Base-by-base conservation (phyloP, 2,329 filamentous ascomycete genomes). In the Madurella mycetomatis region DNA sequence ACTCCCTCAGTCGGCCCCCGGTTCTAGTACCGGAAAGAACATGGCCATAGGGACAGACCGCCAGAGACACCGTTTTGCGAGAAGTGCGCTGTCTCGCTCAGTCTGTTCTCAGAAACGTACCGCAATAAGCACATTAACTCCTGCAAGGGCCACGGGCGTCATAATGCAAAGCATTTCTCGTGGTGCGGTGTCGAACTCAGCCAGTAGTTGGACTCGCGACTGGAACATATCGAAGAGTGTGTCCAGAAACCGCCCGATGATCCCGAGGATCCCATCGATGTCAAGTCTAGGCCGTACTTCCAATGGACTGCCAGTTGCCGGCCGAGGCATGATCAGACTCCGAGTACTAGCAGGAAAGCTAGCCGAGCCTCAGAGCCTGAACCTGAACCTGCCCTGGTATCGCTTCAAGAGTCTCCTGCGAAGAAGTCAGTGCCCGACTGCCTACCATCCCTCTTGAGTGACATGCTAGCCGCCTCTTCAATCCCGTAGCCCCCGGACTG, bases 121-220 rank as follows among this genome's bases (percentile, higher is more conserved):
- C 41, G 19, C 4, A 30, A n/a, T 4, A 55, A 41, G 48, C 61
- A 63, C 41, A 30, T n/a, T 0, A 30, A 31, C 4, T 48, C 51
- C 17, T 62, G 60, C 46, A 43, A 47, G n/a, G 53, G 46, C 19
- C 19, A 48, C 11, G 47, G 48, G 11, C 19, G 39, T 15, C 51
- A 56, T 19, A 44, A 40, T 15, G 56, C 37, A 15, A 46, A 43
- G 51, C 47, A 39, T n/a, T 62, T 58, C 15, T 54, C 58, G 9
- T 59, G 60, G 61, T 58, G 59, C 44, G 47, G 53, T 13, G 2
- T 52, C 16, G 18, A 52, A 37, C 43, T 55, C 17, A 17, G 16
- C 13, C 25, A 9, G 8, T 37, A 41, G 9, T 15, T 53, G 2
- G 17, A 50, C 3, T 30, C 15, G 11, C 48, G 51, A 2, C 11